phyloP scores from a whole-genome alignment of 1,284 basidiomycete genomes.

The Neotropicomus parvogracilis region DNA sequence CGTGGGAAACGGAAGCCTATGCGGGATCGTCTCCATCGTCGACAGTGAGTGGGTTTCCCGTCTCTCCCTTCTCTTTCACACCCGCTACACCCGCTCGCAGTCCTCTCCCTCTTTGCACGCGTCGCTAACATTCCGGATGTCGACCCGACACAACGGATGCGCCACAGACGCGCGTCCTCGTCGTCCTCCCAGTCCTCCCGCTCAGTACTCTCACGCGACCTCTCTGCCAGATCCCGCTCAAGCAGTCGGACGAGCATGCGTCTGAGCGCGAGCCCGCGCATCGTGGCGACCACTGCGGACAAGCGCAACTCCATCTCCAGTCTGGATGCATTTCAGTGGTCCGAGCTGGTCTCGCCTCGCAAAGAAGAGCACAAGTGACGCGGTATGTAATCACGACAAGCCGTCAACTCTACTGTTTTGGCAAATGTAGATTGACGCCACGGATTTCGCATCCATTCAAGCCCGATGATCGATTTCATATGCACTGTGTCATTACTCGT shows the following conservation, averaged over 20 bases:
- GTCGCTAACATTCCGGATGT: slow-evolving; percentile 65
- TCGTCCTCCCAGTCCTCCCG: slow-evolving; percentile 48
- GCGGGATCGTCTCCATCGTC: slow-evolving; percentile 73
- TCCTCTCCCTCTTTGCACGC: slow-evolving; percentile 70
- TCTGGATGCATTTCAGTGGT: slow-evolving; percentile 33
- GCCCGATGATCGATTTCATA: not conserved
- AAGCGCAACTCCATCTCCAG: slow-evolving; percentile 33
- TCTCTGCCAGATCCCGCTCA: slow-evolving; percentile 36
- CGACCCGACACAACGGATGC: slow-evolving; percentile 69
- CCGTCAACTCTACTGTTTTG: slow-evolving; percentile 11
- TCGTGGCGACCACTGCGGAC: slow-evolving; percentile 32
- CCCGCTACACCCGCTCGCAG: slow-evolving; percentile 34
- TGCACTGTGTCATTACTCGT: slow-evolving; percentile 7
- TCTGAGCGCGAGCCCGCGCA: slow-evolving; percentile 39
- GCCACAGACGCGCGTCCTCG: slow-evolving; percentile 67
- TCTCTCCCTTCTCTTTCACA: not conserved
- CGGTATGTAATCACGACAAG: not conserved
- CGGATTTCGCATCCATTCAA: not conserved
- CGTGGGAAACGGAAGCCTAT: slow-evolving; percentile 45
- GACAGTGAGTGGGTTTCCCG: slow-evolving; percentile 51
- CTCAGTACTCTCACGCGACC: slow-evolving; percentile 19
- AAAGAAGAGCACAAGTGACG: slow-evolving; percentile 28
- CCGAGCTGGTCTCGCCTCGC: slow-evolving; percentile 31
- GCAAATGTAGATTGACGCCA: not conserved
- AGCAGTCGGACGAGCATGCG: slow-evolving; percentile 52